Base-by-base conservation (phyloP, 805 yeast species). In the Cyberlindnera maclurae region DNA sequence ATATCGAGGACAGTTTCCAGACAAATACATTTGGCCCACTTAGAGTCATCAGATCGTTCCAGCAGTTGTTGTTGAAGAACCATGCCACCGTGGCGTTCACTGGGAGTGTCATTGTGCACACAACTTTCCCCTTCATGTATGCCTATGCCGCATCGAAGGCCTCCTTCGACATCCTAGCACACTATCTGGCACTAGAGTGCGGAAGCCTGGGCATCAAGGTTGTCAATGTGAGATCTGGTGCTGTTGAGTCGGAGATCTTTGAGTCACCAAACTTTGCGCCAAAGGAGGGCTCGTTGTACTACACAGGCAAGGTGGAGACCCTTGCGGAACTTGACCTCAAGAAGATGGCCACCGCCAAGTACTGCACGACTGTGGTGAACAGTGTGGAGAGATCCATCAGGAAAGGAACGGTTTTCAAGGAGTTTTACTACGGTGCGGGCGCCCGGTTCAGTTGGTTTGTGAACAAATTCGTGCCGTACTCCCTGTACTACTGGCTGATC, bases 1-100 rank as follows among this genome's bases (percentile, higher is more conserved):
- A 45, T 8, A 26, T 63, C 8, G 47, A 51, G 28, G 8, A 15
- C 8, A 33, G 33, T 6, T 50, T 37, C 36, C 56, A 65, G 29
- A 64, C 63, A 15, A 68, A 68, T 44, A 63, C 65, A 2, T 47
- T 65, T 31, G 71, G 70, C 11, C 66, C 62, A 28, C 55, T 65
- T 39, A 55, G 52, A 44, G 44, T 64, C 37, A 55, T 67, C 26
- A 61, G 59, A 40, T 52, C 57, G 18, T 57, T 68, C 41, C 43
- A 54, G 10, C 56, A 53, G 15, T 41, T 57, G 29, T 51, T 68
- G 22, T 50, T 67, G 15, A 47, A 43, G 3, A 51, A 63, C 6
- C 51, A 58, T 34, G 70, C 71, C 0, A 44, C 62, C 0, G 61
- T 66, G 15, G 63, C 55, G 3, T 66, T 65, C 51, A 65, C 71